Evolutionary conservation across 345 rosid species (phyloP).

Genomic region (Moricandia moricandioides): DNA sequence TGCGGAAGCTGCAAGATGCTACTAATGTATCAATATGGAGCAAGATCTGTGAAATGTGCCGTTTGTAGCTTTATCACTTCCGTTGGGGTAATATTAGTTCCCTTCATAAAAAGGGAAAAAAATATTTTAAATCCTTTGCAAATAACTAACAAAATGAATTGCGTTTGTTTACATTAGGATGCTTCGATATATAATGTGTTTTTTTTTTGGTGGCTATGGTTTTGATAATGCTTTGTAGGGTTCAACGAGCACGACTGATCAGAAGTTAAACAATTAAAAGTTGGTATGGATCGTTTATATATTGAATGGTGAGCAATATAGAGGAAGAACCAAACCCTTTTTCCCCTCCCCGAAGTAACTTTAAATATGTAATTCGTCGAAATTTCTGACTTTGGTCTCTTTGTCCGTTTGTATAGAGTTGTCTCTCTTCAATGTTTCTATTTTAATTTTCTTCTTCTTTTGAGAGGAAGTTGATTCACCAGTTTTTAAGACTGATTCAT

Average conservation of each 20-base stretch:
- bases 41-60: conserved; percentile 88
- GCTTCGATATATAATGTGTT: conserved; percentile 7
- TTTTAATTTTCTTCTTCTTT: neutral
- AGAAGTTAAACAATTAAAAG: conserved; percentile 58
- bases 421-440: conserved; percentile 9
- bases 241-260: conserved; percentile 64
- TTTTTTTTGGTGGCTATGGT: conserved; percentile 11
- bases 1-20: conserved; percentile 97
- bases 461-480: neutral
- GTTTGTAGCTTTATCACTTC: conserved; percentile 88
- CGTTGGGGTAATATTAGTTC: conserved; percentile 62
- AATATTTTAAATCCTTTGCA: neutral
- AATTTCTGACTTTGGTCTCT: conserved; percentile 15
- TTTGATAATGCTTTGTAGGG: conserved; percentile 52
- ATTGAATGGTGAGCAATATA: conserved; percentile 13
- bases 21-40: conserved; percentile 95
- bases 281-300: neutral
- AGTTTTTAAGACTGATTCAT: conserved; percentile 15
- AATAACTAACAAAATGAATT: neutral
- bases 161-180: neutral
- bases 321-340: conserved; percentile 11
- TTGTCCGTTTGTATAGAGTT: conserved; percentile 27
- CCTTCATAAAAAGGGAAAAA: neutral
- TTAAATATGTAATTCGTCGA: conserved; percentile 17
- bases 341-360: neutral